These are phyloP conservation scores for Podaxis sp. DNA, from an alignment of 768 basidiomycete species.

Conservation along the genomic window DNA sequence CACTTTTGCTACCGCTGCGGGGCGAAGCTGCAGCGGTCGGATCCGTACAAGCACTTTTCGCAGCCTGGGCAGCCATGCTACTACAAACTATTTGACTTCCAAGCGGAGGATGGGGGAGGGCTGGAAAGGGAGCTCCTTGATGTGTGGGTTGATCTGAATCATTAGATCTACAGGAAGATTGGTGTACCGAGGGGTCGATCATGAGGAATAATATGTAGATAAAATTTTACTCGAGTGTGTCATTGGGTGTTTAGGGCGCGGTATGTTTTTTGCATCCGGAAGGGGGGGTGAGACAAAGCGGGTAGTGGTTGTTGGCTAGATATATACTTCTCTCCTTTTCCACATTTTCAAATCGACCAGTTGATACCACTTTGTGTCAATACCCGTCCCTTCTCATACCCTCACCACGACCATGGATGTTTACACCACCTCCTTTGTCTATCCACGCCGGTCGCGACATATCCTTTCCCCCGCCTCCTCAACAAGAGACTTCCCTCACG, in stretches of 20 bases:
- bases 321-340: conserved; percentile 29
- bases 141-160: conserved; percentile 20
- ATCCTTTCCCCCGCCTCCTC: conserved; percentile 62
- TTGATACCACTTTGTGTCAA: conserved; percentile 57
- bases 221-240: conserved; percentile 23
- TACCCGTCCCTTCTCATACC: conserved; percentile 48
- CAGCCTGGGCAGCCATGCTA: conserved; percentile 53
- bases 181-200: conserved; percentile 8
- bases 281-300: conserved; percentile 31
- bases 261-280: conserved; percentile 35
- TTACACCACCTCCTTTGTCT: conserved; percentile 92
- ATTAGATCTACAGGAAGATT: conserved; percentile 13
- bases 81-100: conserved; percentile 64
- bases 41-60: conserved; percentile 75
- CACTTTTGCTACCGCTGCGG: conserved; percentile 83
- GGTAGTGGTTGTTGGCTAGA: conserved; percentile 24
- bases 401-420: conserved; percentile 70
- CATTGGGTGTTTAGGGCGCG: conserved; percentile 39
- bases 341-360: conserved; percentile 32
- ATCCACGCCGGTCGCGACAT: conserved; percentile 80
- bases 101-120: conserved; percentile 21
- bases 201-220: conserved; percentile 1
- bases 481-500: conserved; percentile 53
- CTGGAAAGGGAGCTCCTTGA: conserved; percentile 28
- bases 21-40: conserved; percentile 37